Percentiles rank a stretch among this genome's conserved stretches.
phyloP scores from a whole-genome alignment of 2,329 filamentous ascomycete species.

The Pseudogymnoascus sp. region DNA sequence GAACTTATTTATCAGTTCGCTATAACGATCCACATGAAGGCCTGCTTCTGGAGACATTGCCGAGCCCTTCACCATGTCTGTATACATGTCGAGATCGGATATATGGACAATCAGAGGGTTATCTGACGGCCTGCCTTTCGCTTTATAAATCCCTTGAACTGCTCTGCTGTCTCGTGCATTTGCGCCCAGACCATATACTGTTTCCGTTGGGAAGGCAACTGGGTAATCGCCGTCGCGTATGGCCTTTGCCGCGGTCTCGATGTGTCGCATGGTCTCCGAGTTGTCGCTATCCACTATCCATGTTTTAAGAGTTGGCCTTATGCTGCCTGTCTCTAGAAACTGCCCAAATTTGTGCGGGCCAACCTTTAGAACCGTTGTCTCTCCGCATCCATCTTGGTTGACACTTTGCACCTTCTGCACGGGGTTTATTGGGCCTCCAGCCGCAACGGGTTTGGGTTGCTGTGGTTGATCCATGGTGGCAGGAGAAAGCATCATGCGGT shows the following conservation, averaged over 20 bases:
- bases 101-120: conserved; percentile 95
- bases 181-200: conserved; percentile 93
- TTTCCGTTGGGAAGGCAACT: conserved; percentile 95
- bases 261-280: background rate
- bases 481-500: background rate
- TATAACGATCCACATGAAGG: conserved; percentile 43
- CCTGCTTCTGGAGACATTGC: conserved; percentile 21
- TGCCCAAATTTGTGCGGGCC: background rate
- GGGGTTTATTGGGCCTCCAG: background rate
- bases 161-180: conserved; percentile 81
- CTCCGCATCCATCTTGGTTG: background rate
- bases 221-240: conserved; percentile 62
- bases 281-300: background rate
- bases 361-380: background rate
- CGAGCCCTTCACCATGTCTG: conserved; percentile 27
- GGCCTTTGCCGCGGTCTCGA: conserved; percentile 49
- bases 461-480: background rate
- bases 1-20: conserved; percentile 68
- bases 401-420: background rate
- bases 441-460: background rate
- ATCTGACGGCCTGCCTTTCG: conserved; percentile 84
- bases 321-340: background rate
- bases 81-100: conserved; percentile 69
- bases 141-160: conserved; percentile 84
- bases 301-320: background rate